These are phyloP conservation scores for Ceratocystis lukuohia DNA, from an alignment of 2,329 filamentous ascomycete genomes.

Conservation along the genomic window DNA sequence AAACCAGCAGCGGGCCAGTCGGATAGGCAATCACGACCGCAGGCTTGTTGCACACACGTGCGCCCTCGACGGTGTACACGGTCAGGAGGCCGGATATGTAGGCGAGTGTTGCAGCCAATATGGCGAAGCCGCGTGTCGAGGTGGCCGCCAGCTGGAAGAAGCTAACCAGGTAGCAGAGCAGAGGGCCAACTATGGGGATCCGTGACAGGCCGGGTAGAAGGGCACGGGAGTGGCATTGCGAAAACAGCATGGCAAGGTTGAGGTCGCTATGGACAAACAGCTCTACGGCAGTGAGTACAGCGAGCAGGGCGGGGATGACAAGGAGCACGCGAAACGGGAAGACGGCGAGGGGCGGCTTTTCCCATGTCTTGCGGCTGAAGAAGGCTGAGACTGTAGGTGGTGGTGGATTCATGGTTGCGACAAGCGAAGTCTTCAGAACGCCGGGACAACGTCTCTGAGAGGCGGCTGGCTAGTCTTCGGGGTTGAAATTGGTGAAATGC, in stretches of 20 bases:
- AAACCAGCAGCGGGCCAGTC: constrained; percentile 34
- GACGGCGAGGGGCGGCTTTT: constrained; percentile 36
- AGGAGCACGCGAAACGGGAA: constrained; percentile 40
- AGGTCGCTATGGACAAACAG: constrained; percentile 37
- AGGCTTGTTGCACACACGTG: constrained; percentile 31
- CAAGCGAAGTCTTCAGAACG: not conserved
- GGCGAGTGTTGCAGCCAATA: constrained; percentile 32
- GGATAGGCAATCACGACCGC: constrained; percentile 29
- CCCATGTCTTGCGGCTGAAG: constrained; percentile 9
- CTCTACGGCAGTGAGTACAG: constrained; percentile 30
- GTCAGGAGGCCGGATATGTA: constrained; percentile 37
- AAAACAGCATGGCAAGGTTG: constrained; percentile 39
- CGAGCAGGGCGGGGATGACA: constrained; percentile 36
- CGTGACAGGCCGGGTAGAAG: constrained; percentile 33
- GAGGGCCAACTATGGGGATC: constrained; percentile 34
- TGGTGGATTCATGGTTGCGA: not conserved
- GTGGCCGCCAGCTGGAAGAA: constrained; percentile 35
- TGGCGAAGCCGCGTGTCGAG: constrained; percentile 30
- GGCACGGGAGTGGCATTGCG: constrained; percentile 38
- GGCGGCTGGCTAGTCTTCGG: not conserved
- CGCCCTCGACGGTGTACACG: constrained; percentile 37
- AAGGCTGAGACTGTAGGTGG: not conserved
- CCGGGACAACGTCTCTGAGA: too few relatives aligned
- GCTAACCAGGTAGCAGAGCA: constrained; percentile 37
- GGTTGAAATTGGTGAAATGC: not conserved